These are phyloP conservation scores for Oryza meridionalis DNA, from an alignment of 176 grass and related monocot genomes.

Conservation along the genomic window DNA sequence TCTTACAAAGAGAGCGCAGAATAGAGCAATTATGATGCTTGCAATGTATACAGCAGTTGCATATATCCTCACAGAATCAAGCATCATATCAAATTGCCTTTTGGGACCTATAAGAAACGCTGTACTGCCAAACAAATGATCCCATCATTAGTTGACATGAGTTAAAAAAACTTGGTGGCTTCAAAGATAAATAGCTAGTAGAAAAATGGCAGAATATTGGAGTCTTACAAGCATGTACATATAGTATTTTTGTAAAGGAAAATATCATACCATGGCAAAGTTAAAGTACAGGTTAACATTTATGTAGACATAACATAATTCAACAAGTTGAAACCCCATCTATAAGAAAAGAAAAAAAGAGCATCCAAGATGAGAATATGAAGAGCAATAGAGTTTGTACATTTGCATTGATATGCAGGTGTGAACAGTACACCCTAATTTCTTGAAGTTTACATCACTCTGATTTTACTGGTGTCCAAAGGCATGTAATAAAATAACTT, in stretches of 20 bases:
- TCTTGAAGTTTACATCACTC: constrained; percentile 3
- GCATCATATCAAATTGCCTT: constrained; percentile 97
- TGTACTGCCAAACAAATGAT: constrained; percentile 89
- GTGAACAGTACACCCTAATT: background rate
- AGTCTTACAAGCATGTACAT: background rate
- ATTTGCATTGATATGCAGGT: background rate
- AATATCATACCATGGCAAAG: constrained; percentile 7
- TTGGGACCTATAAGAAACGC: constrained; percentile 99
- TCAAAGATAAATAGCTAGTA: constrained; percentile 21
- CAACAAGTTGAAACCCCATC: background rate
- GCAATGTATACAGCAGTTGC: constrained; percentile 96
- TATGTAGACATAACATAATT: constrained; percentile 18
- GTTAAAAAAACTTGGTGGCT: background rate
- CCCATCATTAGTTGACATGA: constrained; percentile 51
- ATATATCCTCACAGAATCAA: constrained; percentile 99
- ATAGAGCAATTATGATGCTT: constrained; percentile 89
- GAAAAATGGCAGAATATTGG: constrained; percentile 1
- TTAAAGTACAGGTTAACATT: constrained; percentile 20
- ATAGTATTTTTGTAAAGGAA: background rate
- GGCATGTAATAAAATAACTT: constrained; percentile 22
- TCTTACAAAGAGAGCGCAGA: constrained; percentile 93
- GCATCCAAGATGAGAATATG: background rate
- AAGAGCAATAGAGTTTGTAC: background rate
- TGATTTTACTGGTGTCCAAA: constrained; percentile 16
- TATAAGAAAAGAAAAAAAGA: background rate